These are phyloP conservation scores for Chenopodium album DNA, from an alignment of 148 eudicot genomes.

Conservation along the genomic window DNA sequence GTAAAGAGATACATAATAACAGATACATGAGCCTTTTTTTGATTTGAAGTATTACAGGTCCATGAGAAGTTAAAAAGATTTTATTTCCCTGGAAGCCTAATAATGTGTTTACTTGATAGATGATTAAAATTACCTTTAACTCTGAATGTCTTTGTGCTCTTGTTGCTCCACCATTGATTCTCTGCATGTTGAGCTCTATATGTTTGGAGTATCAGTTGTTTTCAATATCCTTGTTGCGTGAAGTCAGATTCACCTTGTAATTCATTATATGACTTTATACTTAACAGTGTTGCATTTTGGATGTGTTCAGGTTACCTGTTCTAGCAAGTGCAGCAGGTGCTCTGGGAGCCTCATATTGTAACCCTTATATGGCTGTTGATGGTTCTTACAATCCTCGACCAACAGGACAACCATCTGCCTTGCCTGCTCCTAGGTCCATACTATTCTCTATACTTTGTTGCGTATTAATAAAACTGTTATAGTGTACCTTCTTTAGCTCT, in stretches of 20 bases:
- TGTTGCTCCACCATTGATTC: neutral
- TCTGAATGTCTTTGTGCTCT: neutral
- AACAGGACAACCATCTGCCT: conserved; percentile 64
- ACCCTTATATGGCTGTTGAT: conserved; percentile 77
- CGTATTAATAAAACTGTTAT: neutral
- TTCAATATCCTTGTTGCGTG: neutral
- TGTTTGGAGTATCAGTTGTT: neutral
- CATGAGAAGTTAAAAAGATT: neutral
- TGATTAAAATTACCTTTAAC: neutral
- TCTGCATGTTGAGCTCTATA: neutral
- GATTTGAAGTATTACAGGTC: neutral
- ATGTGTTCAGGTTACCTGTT: conserved; percentile 69
- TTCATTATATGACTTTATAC: neutral
- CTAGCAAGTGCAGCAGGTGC: conserved; percentile 90
- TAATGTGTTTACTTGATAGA: neutral
- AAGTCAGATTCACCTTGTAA: neutral
- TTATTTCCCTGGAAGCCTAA: neutral
- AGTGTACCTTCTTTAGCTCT: neutral
- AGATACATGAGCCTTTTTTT: neutral
- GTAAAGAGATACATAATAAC: neutral
- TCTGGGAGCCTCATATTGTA: conserved; percentile 68
- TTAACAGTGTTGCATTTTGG: neutral
- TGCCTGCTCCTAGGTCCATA: conserved; percentile 55
- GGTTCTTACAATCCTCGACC: conserved; percentile 68
- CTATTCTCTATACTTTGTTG: neutral